Conservation (phyloP, 306 rosid genomes). For the Citrullus mucosospermus region DNA sequence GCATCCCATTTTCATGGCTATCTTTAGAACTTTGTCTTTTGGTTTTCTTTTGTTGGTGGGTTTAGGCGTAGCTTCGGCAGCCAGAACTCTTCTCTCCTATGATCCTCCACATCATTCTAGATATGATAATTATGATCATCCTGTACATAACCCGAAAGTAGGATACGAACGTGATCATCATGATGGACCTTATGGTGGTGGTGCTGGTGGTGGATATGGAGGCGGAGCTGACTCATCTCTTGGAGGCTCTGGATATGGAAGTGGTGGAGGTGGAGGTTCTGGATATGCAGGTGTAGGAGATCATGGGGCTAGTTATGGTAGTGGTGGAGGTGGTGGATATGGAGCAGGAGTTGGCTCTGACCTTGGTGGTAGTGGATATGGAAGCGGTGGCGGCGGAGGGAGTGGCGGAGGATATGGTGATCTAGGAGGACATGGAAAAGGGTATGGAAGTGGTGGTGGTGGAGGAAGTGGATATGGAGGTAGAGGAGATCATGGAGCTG, state of each 20-base stretch:
- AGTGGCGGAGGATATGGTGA: not conserved
- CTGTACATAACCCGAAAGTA: not conserved
- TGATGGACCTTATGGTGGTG: not conserved
- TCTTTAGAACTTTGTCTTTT: slow-evolving; percentile 16
- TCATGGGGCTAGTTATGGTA: slow-evolving; percentile 1
- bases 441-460: slow-evolving; percentile 8
- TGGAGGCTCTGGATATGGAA: slow-evolving; percentile 30
- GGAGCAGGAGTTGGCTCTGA: slow-evolving; percentile 16
- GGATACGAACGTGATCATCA: not conserved
- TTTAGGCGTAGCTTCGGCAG: slow-evolving; percentile 45
- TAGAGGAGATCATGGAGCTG: slow-evolving; percentile 14
- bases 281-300: not conserved
- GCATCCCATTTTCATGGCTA: slow-evolving; percentile 35
- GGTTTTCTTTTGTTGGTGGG: slow-evolving; percentile 32
- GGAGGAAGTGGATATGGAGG: slow-evolving; percentile 18
- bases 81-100: slow-evolving; percentile 37
- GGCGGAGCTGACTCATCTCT: slow-evolving; percentile 12
- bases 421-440: not conserved
- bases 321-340: slow-evolving; percentile 12
- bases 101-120: slow-evolving; percentile 4
- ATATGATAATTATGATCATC: not conserved
- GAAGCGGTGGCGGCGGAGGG: slow-evolving; percentile 16
- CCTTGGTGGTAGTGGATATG: slow-evolving; percentile 28
- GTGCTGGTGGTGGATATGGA: slow-evolving; percentile 21
- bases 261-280: slow-evolving; percentile 10